Conservation (phyloP, 495 filamentous ascomycete genomes). For the Lepraria neglecta region DNA sequence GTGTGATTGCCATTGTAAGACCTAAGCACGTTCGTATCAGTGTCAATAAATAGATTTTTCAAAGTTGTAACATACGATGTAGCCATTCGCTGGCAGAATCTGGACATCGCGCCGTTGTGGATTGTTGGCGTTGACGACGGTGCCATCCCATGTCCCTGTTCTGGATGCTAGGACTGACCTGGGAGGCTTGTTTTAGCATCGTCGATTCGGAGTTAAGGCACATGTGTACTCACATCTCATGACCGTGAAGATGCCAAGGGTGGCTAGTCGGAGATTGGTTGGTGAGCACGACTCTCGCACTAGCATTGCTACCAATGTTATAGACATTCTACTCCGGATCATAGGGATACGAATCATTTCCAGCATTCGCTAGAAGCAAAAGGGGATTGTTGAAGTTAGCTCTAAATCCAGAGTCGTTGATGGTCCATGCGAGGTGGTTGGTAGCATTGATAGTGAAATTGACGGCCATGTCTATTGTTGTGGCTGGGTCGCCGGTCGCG, state of each 20-base stretch:
- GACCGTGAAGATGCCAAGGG: constrained; percentile 25
- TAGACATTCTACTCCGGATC: constrained; percentile 21
- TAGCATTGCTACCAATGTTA: constrained; percentile 19
- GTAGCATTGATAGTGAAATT: constrained; percentile 29
- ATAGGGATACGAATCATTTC: constrained; percentile 29
- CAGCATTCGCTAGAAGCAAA: constrained; percentile 30
- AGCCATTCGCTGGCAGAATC: constrained; percentile 44
- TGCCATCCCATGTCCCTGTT: constrained; percentile 14
- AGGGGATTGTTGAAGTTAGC: constrained; percentile 37
- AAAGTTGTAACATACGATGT: constrained; percentile 29
- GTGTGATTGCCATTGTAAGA: constrained; percentile 16
- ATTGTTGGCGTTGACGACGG: constrained; percentile 22
- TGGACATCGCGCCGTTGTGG: constrained; percentile 56
- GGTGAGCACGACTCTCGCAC: constrained; percentile 16
- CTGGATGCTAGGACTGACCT: constrained; percentile 17
- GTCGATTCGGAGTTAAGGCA: neutral
- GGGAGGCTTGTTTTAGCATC: neutral
- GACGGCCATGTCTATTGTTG: constrained; percentile 28
- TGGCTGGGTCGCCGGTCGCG: constrained; percentile 23
- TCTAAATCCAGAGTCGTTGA: constrained; percentile 30
- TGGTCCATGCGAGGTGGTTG: constrained; percentile 30
- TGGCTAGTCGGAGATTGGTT: constrained; percentile 15
- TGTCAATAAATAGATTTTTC: neutral
- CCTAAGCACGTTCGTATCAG: constrained; percentile 11
- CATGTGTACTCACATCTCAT: constrained; percentile 13